Evolutionary conservation across 2,329 filamentous ascomycete species (phyloP).

Genomic region (Cryphonectria naterciae): DNA sequence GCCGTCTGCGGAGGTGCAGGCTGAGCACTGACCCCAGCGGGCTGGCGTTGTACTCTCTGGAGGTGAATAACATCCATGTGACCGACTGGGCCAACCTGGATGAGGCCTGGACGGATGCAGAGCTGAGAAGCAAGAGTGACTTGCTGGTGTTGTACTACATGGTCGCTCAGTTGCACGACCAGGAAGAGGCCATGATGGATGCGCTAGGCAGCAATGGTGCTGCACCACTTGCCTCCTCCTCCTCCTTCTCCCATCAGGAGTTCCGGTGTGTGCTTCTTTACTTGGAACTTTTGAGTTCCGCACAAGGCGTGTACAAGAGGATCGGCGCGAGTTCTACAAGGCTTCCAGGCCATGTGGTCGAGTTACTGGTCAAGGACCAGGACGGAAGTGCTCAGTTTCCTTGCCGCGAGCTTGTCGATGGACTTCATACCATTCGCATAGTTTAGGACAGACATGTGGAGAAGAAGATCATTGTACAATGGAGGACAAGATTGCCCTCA

Average conservation of each 20-base stretch:
- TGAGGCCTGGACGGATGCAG: background rate
- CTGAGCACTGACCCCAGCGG: background rate
- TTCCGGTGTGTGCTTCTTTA: background rate
- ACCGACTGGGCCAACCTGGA: background rate
- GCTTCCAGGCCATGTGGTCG: background rate
- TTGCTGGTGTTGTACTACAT: background rate
- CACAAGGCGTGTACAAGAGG: background rate
- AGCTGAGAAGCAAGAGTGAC: background rate
- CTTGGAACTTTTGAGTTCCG: background rate
- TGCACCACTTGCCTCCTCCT: too few relatives aligned
- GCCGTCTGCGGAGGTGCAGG: background rate
- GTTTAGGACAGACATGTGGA: background rate
- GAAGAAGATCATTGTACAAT: background rate
- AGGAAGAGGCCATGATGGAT: too few relatives aligned
- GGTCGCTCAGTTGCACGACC: background rate
- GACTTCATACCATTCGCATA: background rate
- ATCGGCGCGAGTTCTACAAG: background rate
- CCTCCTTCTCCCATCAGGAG: background rate
- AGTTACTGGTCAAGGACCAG: background rate
- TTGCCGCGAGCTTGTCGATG: background rate
- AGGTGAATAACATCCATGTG: background rate
- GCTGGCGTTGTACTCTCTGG: background rate
- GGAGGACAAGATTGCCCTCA: background rate
- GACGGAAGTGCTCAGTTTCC: background rate
- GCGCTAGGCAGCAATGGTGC: too few relatives aligned